These are phyloP conservation scores for Gaeumannomyces sp. DNA, from an alignment of 2,329 filamentous ascomycete species.

Conservation along the genomic window DNA sequence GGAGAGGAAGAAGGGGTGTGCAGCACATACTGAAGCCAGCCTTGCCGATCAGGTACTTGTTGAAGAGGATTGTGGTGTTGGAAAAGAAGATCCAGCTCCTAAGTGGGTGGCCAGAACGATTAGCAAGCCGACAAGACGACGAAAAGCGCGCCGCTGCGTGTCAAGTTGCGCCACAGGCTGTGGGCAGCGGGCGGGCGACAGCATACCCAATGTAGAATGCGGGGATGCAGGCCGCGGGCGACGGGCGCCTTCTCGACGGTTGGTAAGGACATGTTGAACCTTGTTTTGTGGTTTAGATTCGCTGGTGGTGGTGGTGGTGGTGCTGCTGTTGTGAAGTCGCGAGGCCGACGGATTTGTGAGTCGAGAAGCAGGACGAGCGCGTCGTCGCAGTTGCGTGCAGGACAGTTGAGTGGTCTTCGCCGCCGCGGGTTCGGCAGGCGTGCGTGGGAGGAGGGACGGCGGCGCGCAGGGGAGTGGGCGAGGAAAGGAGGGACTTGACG, in stretches of 20 bases:
- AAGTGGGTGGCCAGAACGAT: neutral
- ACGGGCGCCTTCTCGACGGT: conserved; percentile 23
- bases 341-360: no score
- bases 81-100: conserved; percentile 79
- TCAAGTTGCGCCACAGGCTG: neutral
- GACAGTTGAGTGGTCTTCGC: no score
- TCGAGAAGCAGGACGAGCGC: no score
- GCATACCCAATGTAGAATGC: conserved; percentile 30
- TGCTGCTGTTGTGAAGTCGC: no score
- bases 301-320: no score
- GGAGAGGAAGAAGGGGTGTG: neutral
- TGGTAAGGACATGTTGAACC: conserved; percentile 7
- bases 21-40: conserved; percentile 63
- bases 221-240: conserved; percentile 24
- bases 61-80: conserved; percentile 82
- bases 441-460: no score
- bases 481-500: no score
- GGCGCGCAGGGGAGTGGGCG: no score
- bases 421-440: no score
- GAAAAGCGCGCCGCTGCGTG: neutral
- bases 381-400: no score
- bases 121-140: conserved; percentile 8
- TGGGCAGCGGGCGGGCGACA: neutral
- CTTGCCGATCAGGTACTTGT: conserved; percentile 80
- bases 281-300: no score